Percentiles rank a stretch among this genome's conserved stretches.
These are phyloP conservation scores for Pseudoneurospora amorphoporcata DNA, from an alignment of 495 filamentous ascomycete species.

Conservation along the genomic window DNA sequence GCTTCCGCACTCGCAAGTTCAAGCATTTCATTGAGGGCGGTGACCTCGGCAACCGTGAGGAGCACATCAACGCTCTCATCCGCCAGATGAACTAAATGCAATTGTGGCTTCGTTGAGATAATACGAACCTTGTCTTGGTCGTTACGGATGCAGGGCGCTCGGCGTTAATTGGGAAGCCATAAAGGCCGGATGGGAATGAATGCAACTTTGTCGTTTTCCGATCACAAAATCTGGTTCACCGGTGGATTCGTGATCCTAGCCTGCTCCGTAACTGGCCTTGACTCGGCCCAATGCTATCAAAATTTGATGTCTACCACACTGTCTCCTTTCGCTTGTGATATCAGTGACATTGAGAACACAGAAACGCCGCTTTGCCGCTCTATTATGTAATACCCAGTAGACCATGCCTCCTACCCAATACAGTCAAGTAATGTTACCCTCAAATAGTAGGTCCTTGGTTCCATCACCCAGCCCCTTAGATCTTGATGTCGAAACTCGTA, in stretches of 20 bases:
- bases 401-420: not conserved
- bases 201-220: conserved; percentile 16
- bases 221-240: conserved; percentile 10
- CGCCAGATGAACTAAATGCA: conserved; percentile 88
- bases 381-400: not conserved
- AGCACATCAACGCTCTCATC: conserved; percentile 95
- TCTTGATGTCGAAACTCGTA: conserved; percentile 91
- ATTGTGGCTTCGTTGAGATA: conserved; percentile 11
- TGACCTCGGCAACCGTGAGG: conserved; percentile 96
- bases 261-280: conserved; percentile 10
- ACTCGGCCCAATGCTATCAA: conserved; percentile 14
- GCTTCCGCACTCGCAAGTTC: conserved; percentile 94
- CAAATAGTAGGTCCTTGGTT: not conserved
- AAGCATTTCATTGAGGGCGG: conserved; percentile 99
- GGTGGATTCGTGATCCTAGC: conserved; percentile 15
- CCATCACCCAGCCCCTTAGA: conserved; percentile 16
- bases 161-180: conserved; percentile 21
- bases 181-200: conserved; percentile 22
- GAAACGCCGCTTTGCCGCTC: not conserved
- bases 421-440: not conserved
- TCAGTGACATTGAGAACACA: not conserved
- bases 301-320: not conserved
- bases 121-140: conserved; percentile 27
- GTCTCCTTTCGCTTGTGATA: not conserved
- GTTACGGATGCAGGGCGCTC: conserved; percentile 27